Evolutionary conservation across 1,139 yeast species (phyloP), one percentile per base, ranked within the genome.

Genomic region (Lodderomyces beijingensis): DNA sequence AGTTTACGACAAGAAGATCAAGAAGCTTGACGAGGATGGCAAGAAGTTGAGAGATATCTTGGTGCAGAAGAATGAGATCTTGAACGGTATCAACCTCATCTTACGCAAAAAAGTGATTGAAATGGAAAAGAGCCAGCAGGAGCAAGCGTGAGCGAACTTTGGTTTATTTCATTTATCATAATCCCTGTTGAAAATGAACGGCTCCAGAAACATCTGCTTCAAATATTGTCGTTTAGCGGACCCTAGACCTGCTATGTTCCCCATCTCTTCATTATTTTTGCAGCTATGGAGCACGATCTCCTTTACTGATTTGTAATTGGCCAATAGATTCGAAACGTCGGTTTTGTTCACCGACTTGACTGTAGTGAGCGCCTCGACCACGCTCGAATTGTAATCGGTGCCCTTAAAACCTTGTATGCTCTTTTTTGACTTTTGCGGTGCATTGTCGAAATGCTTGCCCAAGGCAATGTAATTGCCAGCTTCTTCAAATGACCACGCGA

Each of bases 401-500:
- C 62, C 62, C 38, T 54, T 56, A 16, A 56, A 46, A 3, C 77
- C 79, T 44, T 65, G 66, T 35, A 75, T 69, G 8, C 40, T 33
- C 14, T 51, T 44, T 27, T 47, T 45, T 7, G 56, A 38, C 32
- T 51, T 53, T 19, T 49, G 44, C 2, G 56, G 57, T 2, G 57
- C 41, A 19, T 59, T 49, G 41, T 73, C 79, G 37, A 70, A 64
- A 30, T 65, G 69, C 45, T 74, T 75, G 20, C 74, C 55, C 46
- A 62, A 58, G 4, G 67, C 76, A 15, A 89, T 56, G 49, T 88
- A 89, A 38, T 76, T 79, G 0, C 89, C 95, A 2, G 96, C 95
- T 49, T 91, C 96, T 42, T 78, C 87, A 44, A 77, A 78, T 19
- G 80, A 75, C 85, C 95, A 88, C 0, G 94, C 84, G 23, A 87